phyloP scores from a whole-genome alignment of 345 rosid species.

The Isatis tinctoria region DNA sequence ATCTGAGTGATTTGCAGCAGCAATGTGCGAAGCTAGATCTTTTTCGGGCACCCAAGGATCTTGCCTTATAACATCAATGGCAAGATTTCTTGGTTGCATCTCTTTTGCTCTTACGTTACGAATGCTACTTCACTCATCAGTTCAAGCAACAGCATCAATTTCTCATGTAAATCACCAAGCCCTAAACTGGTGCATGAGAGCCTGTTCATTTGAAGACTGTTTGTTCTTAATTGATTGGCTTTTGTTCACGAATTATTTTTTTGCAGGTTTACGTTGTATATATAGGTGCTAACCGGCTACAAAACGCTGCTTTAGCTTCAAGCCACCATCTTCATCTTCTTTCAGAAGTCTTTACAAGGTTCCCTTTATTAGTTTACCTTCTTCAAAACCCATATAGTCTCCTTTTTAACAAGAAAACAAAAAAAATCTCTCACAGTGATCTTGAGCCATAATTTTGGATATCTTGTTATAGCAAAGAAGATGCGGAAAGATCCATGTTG shows the following conservation, averaged over 20 bases:
- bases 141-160: slow-evolving; percentile 2
- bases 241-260: neutral
- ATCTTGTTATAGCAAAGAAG: slow-evolving; percentile 45
- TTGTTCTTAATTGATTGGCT: neutral
- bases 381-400: neutral
- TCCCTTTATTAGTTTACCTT: neutral
- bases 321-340: slow-evolving; percentile 52
- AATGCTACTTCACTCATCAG: slow-evolving; percentile 2
- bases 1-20: neutral
- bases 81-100: neutral
- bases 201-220: neutral
- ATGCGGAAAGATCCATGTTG: slow-evolving; percentile 46
- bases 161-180: slow-evolving; percentile 9
- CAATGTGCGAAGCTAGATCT: neutral
- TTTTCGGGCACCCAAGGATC: too few relatives aligned
- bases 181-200: neutral
- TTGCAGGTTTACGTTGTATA: slow-evolving; percentile 69
- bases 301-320: slow-evolving; percentile 36
- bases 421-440: neutral
- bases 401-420: too few relatives aligned
- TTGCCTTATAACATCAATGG: slow-evolving; percentile 8
- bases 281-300: slow-evolving; percentile 42
- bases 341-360: slow-evolving; percentile 53
- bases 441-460: neutral
- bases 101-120: neutral